Conservation (phyloP, 129 eudicot species). For the Apium graveolens region DNA sequence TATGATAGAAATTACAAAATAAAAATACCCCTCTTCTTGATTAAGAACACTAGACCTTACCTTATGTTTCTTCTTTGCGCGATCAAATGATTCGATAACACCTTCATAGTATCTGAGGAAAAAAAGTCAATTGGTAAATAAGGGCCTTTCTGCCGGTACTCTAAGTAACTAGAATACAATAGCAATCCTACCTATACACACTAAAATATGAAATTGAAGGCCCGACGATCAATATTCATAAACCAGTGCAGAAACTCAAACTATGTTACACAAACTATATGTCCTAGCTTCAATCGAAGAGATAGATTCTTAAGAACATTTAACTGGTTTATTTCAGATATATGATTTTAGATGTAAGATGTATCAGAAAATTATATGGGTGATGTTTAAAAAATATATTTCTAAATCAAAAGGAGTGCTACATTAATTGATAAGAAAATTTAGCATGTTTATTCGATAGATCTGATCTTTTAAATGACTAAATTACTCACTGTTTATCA, state of each 20-base stretch:
- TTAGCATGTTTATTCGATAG: background rate
- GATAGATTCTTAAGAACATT: too few relatives aligned
- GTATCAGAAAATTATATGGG: background rate
- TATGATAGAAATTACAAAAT: background rate
- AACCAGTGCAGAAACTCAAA: background rate
- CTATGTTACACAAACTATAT: background rate
- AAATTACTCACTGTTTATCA: conserved; percentile 52
- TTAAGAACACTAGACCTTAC: conserved; percentile 21
- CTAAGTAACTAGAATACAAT: background rate
- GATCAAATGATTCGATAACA: conserved; percentile 40
- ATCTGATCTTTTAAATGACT: background rate
- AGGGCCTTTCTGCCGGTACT: background rate
- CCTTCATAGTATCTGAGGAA: conserved; percentile 73
- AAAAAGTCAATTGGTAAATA: background rate
- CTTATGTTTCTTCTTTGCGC: conserved; percentile 60
- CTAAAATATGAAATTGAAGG: background rate
- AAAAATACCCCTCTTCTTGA: background rate
- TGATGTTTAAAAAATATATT: background rate
- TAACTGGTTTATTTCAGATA: background rate
- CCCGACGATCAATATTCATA: background rate
- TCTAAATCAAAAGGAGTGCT: background rate
- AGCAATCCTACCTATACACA: background rate
- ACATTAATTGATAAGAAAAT: background rate
- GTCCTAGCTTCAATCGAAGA: too few relatives aligned
- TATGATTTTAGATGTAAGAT: background rate